Evolutionary conservation across 805 yeast species (phyloP), one percentile per base, ranked within the genome.

Genomic region (Candida hungchunana): DNA sequence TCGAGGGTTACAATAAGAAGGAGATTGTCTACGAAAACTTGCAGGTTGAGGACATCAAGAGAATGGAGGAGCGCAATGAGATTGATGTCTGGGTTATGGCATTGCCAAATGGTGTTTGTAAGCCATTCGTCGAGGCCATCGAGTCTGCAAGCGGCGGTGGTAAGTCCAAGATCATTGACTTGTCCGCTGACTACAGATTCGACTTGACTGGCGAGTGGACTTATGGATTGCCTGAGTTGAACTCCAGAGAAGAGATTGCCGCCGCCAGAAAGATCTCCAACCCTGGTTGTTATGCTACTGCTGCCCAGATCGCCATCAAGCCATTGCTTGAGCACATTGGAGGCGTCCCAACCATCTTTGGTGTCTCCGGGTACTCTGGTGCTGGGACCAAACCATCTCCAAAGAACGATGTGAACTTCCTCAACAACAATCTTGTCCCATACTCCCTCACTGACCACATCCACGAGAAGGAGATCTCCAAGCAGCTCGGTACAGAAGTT

Each of bases 281-380:
- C 65, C 99, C 99, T 3, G 99, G 98, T 31, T 93, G 99, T 69
- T 93, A 89, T 59, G 97, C 98, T n/a, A 93, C 99, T 30, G 97
- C 94, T 40, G 93, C 97, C 11, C 97, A 93, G 68, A 64, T 88
- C 18, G 89, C 95, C 11, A 80, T 93, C 57, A 79, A 90, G 31
- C 99, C 98, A 23, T 67, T 93, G 51, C 63, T 73, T n/a, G 76
- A 79, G 32, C 75, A 75, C 53, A 68, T 79, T 26, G 63, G 67
- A 11, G 93, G 93, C 23, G 67, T 72, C 19, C 97, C 99, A 34
- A 68, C 87, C 4, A 71, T 90, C 10, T 93, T 93, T 58, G 98
- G 98, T 56, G 93, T 93, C 22, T 86, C 96, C 32, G 99, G 99
- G 32, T 93, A 90, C 61, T 93, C 98, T 10, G 99, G 99, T 41